Base-by-base conservation (phyloP, 2,329 filamentous ascomycete genomes). In the Fusarium albosuccineum region DNA sequence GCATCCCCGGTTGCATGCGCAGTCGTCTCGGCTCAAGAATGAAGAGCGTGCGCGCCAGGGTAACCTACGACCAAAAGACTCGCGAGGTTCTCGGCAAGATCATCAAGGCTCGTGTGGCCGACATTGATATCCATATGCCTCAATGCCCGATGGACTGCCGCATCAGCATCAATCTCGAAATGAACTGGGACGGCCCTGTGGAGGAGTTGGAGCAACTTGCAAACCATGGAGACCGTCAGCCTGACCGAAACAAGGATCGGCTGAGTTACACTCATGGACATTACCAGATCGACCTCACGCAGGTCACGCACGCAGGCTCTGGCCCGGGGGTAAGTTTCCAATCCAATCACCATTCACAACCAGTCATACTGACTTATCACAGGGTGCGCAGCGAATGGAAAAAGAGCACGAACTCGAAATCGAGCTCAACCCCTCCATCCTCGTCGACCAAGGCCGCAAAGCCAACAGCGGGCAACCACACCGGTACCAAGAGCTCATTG, bases 131-230 rank as follows among this genome's bases (percentile, higher is more conserved):
- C 16, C 91, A 92, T 78, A 91, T 93, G 70, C 95, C 96, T 0
- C 82, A 83, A 50, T 87, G 86, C 9, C 87, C 88, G 4, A 92
- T 97, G 74, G 96, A 99, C 79, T 97, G 94, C 80, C 92, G 96
- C 10, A 90, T 99, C 70, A 97, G 93, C 73, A 89, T 99, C 74
- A 98, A 97, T 75, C 86, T 99, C 3, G 97, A 99, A 87, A 94
- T 97, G 87, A 87, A 91, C 55, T 97, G 90, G 82, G 86, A 93
- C 4, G 93, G 94, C 2, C 73, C 92, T 0, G 83, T 89, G 4
- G 82, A 86, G 39, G 86, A 88, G 61, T 77, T 89, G 13, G 83
- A 87, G 70, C 74, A 77, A 26, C 58, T 79, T 52, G 73, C 73
- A 48, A 77, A 73, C 54, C 79, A 70, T 67, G 78, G 57, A 68